phyloP scores from a whole-genome alignment of 805 yeast genomes.

The Candida bentonensis region DNA sequence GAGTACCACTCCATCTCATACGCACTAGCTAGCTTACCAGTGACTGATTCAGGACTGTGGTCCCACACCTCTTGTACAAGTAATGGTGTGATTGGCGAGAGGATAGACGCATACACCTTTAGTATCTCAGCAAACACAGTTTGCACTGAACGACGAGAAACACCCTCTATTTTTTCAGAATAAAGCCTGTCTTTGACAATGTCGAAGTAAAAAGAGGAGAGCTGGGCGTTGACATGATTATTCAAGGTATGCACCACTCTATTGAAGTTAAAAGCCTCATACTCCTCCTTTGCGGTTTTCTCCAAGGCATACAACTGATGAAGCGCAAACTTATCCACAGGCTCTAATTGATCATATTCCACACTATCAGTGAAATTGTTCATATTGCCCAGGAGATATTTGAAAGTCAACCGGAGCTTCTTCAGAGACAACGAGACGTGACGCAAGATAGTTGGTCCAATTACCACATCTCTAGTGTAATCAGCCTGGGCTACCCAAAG shows the following conservation, averaged over 20 bases:
- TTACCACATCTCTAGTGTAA: constrained; percentile 64
- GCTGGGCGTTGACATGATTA: constrained; percentile 55
- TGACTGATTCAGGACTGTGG: constrained; percentile 27
- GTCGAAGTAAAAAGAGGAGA: constrained; percentile 80
- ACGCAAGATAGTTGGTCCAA: constrained; percentile 56
- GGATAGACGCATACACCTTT: constrained; percentile 44
- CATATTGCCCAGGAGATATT: constrained; percentile 70
- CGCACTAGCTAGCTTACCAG: constrained; percentile 26
- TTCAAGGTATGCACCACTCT: constrained; percentile 54
- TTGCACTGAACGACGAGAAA: constrained; percentile 44
- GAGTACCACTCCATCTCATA: constrained; percentile 32
- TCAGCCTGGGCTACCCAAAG: constrained; percentile 84
- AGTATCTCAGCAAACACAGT: constrained; percentile 47
- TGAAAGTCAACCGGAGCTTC: constrained; percentile 70
- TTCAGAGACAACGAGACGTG: constrained; percentile 71
- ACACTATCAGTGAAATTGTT: constrained; percentile 21
- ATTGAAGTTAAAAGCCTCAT: constrained; percentile 49
- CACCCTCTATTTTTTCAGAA: constrained; percentile 40
- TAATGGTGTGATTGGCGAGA: constrained; percentile 75
- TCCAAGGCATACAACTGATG: constrained; percentile 38
- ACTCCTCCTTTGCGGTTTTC: constrained; percentile 28
- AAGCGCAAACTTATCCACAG: constrained; percentile 48
- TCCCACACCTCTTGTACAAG: constrained; percentile 85
- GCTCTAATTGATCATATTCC: constrained; percentile 12
- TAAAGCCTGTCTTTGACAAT: constrained; percentile 75